A percentile compares a stretch with the other conserved stretches of the same genome.
phyloP scores from a whole-genome alignment of 306 rosid genomes.

The Acacia confusa region DNA sequence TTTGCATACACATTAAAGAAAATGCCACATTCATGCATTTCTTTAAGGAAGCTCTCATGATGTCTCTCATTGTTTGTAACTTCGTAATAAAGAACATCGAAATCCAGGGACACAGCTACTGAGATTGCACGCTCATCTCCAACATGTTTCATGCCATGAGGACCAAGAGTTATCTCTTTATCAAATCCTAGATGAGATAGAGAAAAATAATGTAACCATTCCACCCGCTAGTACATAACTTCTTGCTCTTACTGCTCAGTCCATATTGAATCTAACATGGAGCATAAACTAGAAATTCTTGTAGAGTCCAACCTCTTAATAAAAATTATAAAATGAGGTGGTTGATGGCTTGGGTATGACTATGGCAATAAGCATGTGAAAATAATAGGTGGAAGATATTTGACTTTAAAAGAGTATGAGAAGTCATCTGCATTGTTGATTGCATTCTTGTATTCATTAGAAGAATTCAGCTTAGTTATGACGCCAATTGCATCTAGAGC shows the following conservation, averaged over 20 bases:
- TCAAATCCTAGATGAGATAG: too few relatives aligned
- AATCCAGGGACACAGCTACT: too few relatives aligned
- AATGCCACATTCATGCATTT: conserved; percentile 74
- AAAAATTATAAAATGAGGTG: conserved; percentile 67
- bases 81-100: too few relatives aligned
- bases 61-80: conserved; percentile 62
- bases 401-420: conserved; percentile 64
- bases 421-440: conserved; percentile 44
- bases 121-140: too few relatives aligned
- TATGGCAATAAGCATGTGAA: too few relatives aligned
- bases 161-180: too few relatives aligned
- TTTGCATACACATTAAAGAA: conserved; percentile 77
- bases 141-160: too few relatives aligned
- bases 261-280: conserved; percentile 73
- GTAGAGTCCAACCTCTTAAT: conserved; percentile 68
- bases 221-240: too few relatives aligned
- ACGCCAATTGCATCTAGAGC: conserved; percentile 52
- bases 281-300: conserved; percentile 61
- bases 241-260: conserved; percentile 67
- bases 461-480: conserved; percentile 55
- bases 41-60: conserved; percentile 59
- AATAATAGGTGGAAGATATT: too few relatives aligned
- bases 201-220: too few relatives aligned
- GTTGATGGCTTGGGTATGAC: conserved; percentile 81
- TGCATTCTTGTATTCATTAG: conserved; percentile 29